Conservation (phyloP, 441 rosid species). For the Brassica hybrid region DNA sequence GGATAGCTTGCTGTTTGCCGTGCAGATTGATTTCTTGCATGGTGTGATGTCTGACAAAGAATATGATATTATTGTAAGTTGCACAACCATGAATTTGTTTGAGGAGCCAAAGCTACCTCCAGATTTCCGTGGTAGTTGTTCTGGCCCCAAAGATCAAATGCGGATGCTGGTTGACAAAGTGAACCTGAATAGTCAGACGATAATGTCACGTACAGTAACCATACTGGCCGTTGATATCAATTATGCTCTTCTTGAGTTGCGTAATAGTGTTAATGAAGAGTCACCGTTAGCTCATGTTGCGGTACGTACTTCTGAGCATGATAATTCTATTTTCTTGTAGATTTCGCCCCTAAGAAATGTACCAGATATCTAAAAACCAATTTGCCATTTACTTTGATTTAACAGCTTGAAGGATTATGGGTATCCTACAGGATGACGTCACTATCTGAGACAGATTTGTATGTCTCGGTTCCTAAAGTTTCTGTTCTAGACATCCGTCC, state of each 20-base stretch:
- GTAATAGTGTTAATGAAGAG: slow-evolving; percentile 82
- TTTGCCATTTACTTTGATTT: slow-evolving; percentile 38
- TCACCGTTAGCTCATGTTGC: slow-evolving; percentile 91
- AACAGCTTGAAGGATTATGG: slow-evolving; percentile 99
- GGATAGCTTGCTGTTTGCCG: slow-evolving; percentile 38
- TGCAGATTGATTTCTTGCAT: slow-evolving; percentile 89
- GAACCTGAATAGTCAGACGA: slow-evolving; percentile 83
- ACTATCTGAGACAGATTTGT: slow-evolving; percentile 90
- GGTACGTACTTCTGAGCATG: slow-evolving; percentile 57
- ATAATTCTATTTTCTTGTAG: slow-evolving; percentile 23
- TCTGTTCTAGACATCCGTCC: slow-evolving; percentile 92
- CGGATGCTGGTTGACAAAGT: slow-evolving; percentile 86
- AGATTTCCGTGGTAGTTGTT: slow-evolving; percentile 84
- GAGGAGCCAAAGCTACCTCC: slow-evolving; percentile 96
- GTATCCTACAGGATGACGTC: slow-evolving; percentile 93
- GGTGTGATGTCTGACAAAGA: slow-evolving; percentile 94
- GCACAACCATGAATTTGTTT: slow-evolving; percentile 66
- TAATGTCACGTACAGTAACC: slow-evolving; percentile 85
- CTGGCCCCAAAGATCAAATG: slow-evolving; percentile 79
- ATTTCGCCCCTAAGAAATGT: slow-evolving; percentile 11
- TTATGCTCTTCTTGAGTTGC: slow-evolving; percentile 92
- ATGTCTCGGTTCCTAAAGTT: slow-evolving; percentile 87
- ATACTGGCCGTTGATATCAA: slow-evolving; percentile 84
- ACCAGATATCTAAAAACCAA: slow-evolving; percentile 20
- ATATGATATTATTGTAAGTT: slow-evolving; percentile 81